Evolutionary conservation across 495 filamentous ascomycete genomes (phyloP).

Genomic region (Neurospora sublineolata): DNA sequence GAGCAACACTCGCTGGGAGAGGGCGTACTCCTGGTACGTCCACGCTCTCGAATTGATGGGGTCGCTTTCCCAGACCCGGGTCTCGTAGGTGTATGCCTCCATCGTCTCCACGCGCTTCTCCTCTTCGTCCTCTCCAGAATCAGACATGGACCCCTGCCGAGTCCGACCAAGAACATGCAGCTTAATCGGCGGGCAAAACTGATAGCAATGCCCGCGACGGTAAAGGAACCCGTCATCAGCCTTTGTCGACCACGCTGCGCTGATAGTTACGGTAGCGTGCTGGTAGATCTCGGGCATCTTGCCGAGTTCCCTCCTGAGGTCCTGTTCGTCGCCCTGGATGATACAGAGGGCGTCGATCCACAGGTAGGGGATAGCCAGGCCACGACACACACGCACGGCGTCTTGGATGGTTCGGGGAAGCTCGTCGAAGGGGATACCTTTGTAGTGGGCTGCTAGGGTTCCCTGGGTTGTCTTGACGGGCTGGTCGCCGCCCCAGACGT

Average conservation of each 20-base stretch:
- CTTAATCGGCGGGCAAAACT: not conserved
- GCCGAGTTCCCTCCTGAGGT: not conserved
- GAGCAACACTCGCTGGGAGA: not conserved
- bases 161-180: not conserved
- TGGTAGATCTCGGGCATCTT: constrained; percentile 1
- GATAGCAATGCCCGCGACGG: not conserved
- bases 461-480: not conserved
- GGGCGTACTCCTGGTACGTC: not conserved
- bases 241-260: not conserved
- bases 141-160: not conserved
- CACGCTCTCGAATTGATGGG: not conserved
- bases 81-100: not conserved
- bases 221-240: not conserved
- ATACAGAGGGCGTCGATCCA: constrained; percentile 5
- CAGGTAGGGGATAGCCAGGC: not conserved
- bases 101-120: not conserved
- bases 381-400: not conserved
- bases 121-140: not conserved
- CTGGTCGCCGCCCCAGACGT: constrained; percentile 5
- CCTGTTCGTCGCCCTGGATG: not conserved
- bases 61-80: not conserved
- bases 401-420: constrained; percentile 1
- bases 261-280: not conserved
- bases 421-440: not conserved
- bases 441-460: not conserved